Evolutionary conservation across 2,329 filamentous ascomycete genomes (phyloP).

Genomic region (Fusarium coicis): DNA sequence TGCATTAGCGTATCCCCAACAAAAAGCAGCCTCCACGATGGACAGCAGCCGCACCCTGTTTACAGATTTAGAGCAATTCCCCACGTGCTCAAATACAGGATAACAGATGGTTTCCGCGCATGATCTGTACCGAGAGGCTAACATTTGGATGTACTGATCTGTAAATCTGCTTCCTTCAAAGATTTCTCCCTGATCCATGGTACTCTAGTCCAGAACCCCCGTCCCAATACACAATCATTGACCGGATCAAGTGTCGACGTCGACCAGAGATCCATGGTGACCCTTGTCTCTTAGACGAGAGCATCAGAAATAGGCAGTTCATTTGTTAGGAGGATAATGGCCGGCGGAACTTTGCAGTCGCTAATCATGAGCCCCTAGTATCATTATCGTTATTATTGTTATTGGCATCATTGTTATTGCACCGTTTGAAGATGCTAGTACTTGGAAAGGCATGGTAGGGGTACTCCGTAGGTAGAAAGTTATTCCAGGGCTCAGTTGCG

Average conservation of each 20-base stretch:
- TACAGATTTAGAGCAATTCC: slow-evolving; percentile 32
- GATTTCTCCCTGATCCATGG: slow-evolving; percentile 9
- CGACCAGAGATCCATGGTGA: slow-evolving; percentile 31
- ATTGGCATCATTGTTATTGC: background rate
- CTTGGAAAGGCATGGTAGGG: background rate
- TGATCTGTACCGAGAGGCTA: background rate
- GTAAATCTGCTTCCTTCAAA: background rate
- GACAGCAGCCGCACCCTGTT: slow-evolving; percentile 30
- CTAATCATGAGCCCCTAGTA: background rate
- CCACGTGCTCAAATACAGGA: slow-evolving; percentile 15
- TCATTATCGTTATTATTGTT: background rate
- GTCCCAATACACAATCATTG: slow-evolving; percentile 15
- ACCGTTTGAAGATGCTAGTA: background rate
- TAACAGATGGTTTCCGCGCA: background rate
- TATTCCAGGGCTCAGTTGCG: background rate
- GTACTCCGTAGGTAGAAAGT: background rate
- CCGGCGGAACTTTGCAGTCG: slow-evolving; percentile 14
- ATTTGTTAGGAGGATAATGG: slow-evolving; percentile 5
- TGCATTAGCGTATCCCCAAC: slow-evolving; percentile 47
- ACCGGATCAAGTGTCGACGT: slow-evolving; percentile 27
- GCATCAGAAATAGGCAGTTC: slow-evolving; percentile 31
- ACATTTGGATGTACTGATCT: slow-evolving; percentile 3
- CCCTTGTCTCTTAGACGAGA: slow-evolving; percentile 15
- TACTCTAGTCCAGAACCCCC: slow-evolving; percentile 21
- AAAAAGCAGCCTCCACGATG: slow-evolving; percentile 34